phyloP scores from a whole-genome alignment of 1,284 basidiomycete species.

The Flammula alnicola region DNA sequence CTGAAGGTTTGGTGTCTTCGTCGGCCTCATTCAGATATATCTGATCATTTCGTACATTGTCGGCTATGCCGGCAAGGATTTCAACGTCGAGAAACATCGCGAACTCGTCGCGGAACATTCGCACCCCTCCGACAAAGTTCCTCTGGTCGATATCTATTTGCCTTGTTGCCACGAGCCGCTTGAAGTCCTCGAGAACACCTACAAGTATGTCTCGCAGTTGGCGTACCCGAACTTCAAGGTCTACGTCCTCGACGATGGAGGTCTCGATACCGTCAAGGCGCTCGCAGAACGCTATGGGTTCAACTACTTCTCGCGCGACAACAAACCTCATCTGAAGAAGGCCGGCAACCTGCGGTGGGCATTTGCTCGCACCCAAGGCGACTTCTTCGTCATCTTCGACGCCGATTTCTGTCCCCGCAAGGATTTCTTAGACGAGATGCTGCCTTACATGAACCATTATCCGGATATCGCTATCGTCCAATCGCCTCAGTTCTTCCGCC shows the following conservation, averaged over 20 bases:
- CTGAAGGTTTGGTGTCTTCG: conserved; percentile 23
- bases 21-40: conserved; percentile 27
- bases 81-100: conserved; percentile 24
- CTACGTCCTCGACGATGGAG: conserved; percentile 31
- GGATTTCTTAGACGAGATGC: conserved; percentile 27
- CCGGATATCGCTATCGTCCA: conserved; percentile 30
- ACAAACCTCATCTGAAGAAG: conserved; percentile 30
- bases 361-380: conserved; percentile 27
- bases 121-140: conserved; percentile 20
- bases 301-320: conserved; percentile 29
- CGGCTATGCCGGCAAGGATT: conserved; percentile 29
- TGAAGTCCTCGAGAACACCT: conserved; percentile 33
- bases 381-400: conserved; percentile 33
- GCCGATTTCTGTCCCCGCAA: conserved; percentile 32
- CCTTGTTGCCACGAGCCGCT: conserved; percentile 32
- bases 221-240: conserved; percentile 29
- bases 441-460: conserved; percentile 28
- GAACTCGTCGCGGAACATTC: conserved; percentile 24
- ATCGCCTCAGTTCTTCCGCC: conserved; percentile 33
- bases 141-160: conserved; percentile 31
- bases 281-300: conserved; percentile 28
- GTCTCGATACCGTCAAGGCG: conserved; percentile 22
- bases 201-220: conserved; percentile 31
- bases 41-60: conserved; percentile 27
- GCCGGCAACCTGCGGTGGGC: conserved; percentile 30